Evolutionary conservation across 2,329 filamentous ascomycete genomes (phyloP), one percentile per base, ranked within the genome.

Genomic region (Fonsecaea pedrosoi): DNA sequence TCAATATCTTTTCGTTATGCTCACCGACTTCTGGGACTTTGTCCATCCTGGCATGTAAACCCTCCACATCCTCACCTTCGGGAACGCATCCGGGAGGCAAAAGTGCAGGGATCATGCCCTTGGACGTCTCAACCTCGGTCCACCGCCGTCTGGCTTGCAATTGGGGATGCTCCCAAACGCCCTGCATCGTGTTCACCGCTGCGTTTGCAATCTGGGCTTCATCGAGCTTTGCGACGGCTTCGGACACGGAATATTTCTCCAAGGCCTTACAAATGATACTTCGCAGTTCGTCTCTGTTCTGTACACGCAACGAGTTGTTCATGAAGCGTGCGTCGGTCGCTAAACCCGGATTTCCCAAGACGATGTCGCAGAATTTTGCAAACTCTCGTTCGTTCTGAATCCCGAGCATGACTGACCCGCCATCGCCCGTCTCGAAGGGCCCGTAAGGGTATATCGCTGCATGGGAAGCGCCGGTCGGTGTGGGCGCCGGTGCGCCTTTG

Each of bases 361-460:
- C 83, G 1, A 78, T 73, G 0, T 73, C 72, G 64, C 83, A 85
- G 15, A 87, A 80, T 3, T 76, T 83, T 0, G 70, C 75, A 83
- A 84, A 86, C 70, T 87, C 85, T 2, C 84, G 77, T 74, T 86
- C 85, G 66, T 87, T 87, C 71, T 87, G 85, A n/a, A 87, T 79
- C 0, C 84, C 85, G 3, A 87, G 74, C 82, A 86, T 86, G 13
- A 87, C 84, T 0, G 80, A 79, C 0, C 79, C 78, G 0, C 79
- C 80, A 15, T 80, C 80, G 0, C 81, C 81, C 0, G 83, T 82
- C 42, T 81, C 75, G 54, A 87, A 87, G 0, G 84, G 84, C 0
- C 85, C 85, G 54, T 87, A 87, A 0, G 85, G 85, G 67, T 86
- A 87, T 5, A 87, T 85, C 0, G 82, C 76, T 0, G 84, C 83